Percentiles rank a stretch among this genome's conserved stretches.
Conservation (phyloP, 2,329 filamentous ascomycete species). For the Aspergillus brunneoviolaceus region DNA sequence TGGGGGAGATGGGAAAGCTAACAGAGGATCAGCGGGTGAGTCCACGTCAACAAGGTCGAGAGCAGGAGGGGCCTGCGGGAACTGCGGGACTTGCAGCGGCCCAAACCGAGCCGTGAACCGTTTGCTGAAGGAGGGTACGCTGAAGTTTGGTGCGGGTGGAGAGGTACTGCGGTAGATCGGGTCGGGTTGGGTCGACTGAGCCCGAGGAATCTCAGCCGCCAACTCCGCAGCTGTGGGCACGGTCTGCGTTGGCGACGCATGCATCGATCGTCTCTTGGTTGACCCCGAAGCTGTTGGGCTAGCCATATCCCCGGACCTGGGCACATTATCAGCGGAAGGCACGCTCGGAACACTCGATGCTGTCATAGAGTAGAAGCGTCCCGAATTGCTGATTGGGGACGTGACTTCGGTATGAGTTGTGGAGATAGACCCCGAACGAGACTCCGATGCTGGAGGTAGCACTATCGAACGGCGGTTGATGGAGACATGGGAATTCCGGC, state of each 20-base stretch:
- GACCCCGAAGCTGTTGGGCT: constrained; percentile 26
- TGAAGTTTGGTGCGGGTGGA: constrained; percentile 42
- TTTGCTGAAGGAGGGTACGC: constrained; percentile 43
- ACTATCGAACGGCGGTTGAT: constrained; percentile 30
- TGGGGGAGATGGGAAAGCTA: constrained; percentile 30
- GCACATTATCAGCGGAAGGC: constrained; percentile 16
- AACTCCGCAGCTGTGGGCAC: constrained; percentile 16
- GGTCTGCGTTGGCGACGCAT: constrained; percentile 15
- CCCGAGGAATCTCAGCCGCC: constrained; percentile 17
- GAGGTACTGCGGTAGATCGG: constrained; percentile 30
- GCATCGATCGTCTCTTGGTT: constrained; percentile 29
- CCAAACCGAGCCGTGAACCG: constrained; percentile 31
- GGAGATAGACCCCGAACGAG: constrained; percentile 30
- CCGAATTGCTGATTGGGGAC: constrained; percentile 10
- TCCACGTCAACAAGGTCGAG: constrained; percentile 17
- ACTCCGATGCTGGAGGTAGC: constrained; percentile 21
- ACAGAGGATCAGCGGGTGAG: constrained; percentile 17
- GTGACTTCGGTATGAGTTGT: constrained; percentile 28
- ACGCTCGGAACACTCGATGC: constrained; percentile 19
- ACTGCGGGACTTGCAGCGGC: constrained; percentile 13
- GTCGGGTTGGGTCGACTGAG: constrained; percentile 28
- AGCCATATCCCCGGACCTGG: constrained; percentile 12
- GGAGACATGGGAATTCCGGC: constrained; percentile 31
- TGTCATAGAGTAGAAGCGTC: constrained; percentile 20
- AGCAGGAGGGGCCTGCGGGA: constrained; percentile 18